Base-by-base conservation (phyloP, 2,329 filamentous ascomycete species). In the Phyllosticta ampelicida region DNA sequence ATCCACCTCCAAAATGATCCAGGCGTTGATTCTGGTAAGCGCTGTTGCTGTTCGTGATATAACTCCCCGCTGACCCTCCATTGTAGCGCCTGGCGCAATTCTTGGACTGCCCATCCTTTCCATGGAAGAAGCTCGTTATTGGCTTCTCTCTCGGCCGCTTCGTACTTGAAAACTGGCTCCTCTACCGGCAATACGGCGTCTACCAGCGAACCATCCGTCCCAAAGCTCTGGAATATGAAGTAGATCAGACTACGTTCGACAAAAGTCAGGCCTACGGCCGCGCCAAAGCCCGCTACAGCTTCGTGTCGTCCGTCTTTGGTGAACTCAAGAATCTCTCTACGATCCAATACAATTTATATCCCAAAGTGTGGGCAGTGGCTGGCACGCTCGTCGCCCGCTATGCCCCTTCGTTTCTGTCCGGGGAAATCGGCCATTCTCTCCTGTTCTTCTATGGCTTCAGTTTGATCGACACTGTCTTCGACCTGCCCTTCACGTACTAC, bases 121-220 rank as follows among this genome's bases (percentile, higher is more conserved):
- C 94, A 58, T 99, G 94, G 94, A 99, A 96, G 83, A 87, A 85
- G 72, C 84, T 99, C 67, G 91, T 99, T 67, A 82, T 97, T 66
- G 89, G 90, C 67, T 99, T 99, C 77, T 95, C 90, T 28, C 73
- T 97, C 66, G 90, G 87, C 61, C 90, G 99, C 71, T 97, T 89
- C 73, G 76, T 90, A 57, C 86, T 99, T 69, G 94, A 99, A 73
- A 85, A 89, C 51, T 89, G 92, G 75, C 84, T 99, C 56, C 90
- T 90, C 23, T 78, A 89, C 65, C 89, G 94, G 60, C 94, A 99
- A 73, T 97, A 96, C 73, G 83, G 85, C 64, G 84, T 96, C 58
- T 81, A 97, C 61, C 84, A 92, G 70, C 84, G 84, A 64, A 89
- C 82, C 11, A 87, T 84, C 63, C 84, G 90, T 9, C 94, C 94